Evolutionary conservation across 495 filamentous ascomycete genomes (phyloP).

Genomic region (Hypomontagnella monticulosa): DNA sequence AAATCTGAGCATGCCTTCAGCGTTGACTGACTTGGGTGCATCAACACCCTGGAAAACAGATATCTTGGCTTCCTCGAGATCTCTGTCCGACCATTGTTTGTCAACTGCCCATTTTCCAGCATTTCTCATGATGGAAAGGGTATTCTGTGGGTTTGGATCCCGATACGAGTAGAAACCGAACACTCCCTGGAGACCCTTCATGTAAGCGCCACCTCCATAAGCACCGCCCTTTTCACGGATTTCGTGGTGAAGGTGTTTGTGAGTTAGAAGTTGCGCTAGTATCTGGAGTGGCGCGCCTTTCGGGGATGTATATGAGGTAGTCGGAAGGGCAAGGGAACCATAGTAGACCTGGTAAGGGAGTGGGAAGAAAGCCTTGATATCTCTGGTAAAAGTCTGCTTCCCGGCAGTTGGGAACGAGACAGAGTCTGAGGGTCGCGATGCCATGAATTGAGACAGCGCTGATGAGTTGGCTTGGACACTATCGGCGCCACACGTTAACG

Average conservation of each 20-base stretch:
- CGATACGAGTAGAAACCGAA: conserved; percentile 97
- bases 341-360: conserved; percentile 98
- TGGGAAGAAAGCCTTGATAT: conserved; percentile 85
- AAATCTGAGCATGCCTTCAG: conserved; percentile 87
- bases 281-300: conserved; percentile 83
- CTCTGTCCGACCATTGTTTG: conserved; percentile 82
- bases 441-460: conserved; percentile 76
- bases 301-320: conserved; percentile 82
- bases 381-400: conserved; percentile 46
- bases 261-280: conserved; percentile 91
- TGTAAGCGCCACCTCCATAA: conserved; percentile 91
- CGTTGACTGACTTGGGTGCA: conserved; percentile 85
- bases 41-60: conserved; percentile 97
- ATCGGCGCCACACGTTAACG: conserved; percentile 85
- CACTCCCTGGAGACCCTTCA: conserved; percentile 77
- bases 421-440: conserved; percentile 60
- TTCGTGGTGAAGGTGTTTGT: conserved; percentile 96
- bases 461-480: conserved; percentile 74
- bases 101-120: conserved; percentile 87
- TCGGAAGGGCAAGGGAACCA: conserved; percentile 79
- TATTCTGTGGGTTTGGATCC: conserved; percentile 94
- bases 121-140: conserved; percentile 82
- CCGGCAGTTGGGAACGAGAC: conserved; percentile 49
- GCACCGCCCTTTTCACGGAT: conserved; percentile 98
- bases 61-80: conserved; percentile 95